These are phyloP conservation scores for Setaria viridis DNA, from an alignment of 202 grass and related monocot species.

Conservation along the genomic window DNA sequence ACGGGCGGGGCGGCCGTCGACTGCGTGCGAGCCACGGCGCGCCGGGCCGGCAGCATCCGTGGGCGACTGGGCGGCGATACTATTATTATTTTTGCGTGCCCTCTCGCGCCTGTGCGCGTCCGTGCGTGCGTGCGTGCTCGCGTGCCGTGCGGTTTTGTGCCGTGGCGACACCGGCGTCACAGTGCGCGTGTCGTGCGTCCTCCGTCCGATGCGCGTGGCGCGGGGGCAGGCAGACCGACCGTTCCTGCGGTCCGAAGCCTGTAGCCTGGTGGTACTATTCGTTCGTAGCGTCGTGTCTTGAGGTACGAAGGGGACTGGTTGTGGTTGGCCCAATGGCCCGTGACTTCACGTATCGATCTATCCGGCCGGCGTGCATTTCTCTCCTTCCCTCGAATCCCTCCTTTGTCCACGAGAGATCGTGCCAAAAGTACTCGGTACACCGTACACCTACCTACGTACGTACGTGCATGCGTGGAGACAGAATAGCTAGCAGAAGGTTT, in stretches of 20 bases:
- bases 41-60: slow-evolving; percentile 40
- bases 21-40: slow-evolving; percentile 54
- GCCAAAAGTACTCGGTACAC: background rate
- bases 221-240: slow-evolving; percentile 35
- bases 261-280: background rate
- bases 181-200: background rate
- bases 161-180: slow-evolving; percentile 59
- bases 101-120: background rate
- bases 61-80: slow-evolving; percentile 15
- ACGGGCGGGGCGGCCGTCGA: slow-evolving; percentile 42
- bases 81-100: slow-evolving; percentile 4
- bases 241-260: slow-evolving; percentile 19
- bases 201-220: slow-evolving; percentile 41
- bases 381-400: background rate
- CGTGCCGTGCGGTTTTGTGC: slow-evolving; percentile 26
- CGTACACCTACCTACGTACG: background rate
- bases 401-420: background rate
- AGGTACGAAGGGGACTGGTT: background rate
- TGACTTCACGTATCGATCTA: background rate
- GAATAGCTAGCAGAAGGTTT: background rate
- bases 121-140: slow-evolving; percentile 11
- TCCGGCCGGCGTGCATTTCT: background rate
- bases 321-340: background rate
- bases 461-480: background rate
- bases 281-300: slow-evolving; percentile 11